Evolutionary conservation across 805 yeast species (phyloP).

Genomic region (Candida broadrunensis): DNA sequence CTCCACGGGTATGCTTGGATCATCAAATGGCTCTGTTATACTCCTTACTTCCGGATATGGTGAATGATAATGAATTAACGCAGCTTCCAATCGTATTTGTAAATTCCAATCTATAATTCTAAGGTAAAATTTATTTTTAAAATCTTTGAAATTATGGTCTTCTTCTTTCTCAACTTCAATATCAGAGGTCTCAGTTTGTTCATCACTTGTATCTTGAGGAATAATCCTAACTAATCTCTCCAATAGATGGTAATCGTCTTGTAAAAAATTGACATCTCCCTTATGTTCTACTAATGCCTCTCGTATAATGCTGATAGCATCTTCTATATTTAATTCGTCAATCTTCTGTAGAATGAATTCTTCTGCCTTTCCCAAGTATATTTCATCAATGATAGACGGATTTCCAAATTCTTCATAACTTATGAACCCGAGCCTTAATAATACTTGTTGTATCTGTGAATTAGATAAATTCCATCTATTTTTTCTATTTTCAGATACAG

Average conservation of each 20-base stretch:
- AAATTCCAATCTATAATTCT: slow-evolving; percentile 30
- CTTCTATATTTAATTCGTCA: slow-evolving; percentile 15
- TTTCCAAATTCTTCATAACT: slow-evolving; percentile 16
- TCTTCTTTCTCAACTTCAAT: slow-evolving; percentile 1
- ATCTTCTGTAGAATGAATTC: slow-evolving; percentile 29
- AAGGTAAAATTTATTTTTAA: slow-evolving; percentile 19
- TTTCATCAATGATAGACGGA: background rate
- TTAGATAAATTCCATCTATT: slow-evolving; percentile 5
- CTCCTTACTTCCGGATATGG: slow-evolving; percentile 42
- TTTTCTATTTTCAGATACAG: background rate
- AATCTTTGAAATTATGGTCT: slow-evolving; percentile 5
- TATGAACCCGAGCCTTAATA: slow-evolving; percentile 20
- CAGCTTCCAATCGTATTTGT: slow-evolving; percentile 35
- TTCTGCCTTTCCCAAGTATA: slow-evolving; percentile 6
- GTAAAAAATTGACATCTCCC: slow-evolving; percentile 33
- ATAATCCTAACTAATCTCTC: slow-evolving; percentile 20
- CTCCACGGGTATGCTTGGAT: slow-evolving; percentile 27
- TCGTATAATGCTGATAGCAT: slow-evolving; percentile 30
- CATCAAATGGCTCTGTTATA: slow-evolving; percentile 38
- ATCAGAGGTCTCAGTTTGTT: background rate
- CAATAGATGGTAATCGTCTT: slow-evolving; percentile 31
- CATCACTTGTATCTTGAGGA: slow-evolving; percentile 13
- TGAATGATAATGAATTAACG: slow-evolving; percentile 35
- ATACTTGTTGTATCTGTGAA: slow-evolving; percentile 11
- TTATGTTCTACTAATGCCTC: slow-evolving; percentile 33